A percentile compares a stretch with the other conserved stretches of the same genome.
Conservation (phyloP, 2,329 filamentous ascomycete genomes). For the Paraphaeosphaeria minitans region DNA sequence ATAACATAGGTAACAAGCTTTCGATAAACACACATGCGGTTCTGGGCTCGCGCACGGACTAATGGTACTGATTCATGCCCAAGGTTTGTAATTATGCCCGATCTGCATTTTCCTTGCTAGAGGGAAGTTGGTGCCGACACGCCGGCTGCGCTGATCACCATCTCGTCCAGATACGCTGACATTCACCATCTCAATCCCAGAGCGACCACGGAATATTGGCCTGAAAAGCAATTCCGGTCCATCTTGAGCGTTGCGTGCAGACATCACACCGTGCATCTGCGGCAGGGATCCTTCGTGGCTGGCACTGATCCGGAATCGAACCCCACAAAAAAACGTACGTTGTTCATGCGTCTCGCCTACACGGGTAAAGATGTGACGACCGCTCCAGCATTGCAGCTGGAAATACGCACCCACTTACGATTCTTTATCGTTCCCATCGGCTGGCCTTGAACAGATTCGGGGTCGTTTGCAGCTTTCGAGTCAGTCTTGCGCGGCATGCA, state of each 20-base stretch:
- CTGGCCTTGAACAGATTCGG: not conserved
- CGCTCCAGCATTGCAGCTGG: constrained; percentile 17
- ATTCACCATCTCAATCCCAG: constrained; percentile 13
- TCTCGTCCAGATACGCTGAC: not conserved
- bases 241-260: constrained; percentile 21
- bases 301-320: constrained; percentile 10
- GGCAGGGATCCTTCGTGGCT: constrained; percentile 14
- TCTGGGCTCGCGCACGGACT: constrained; percentile 17
- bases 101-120: constrained; percentile 18
- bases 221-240: constrained; percentile 16
- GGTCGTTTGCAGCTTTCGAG: not conserved
- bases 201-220: constrained; percentile 11
- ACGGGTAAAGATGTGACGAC: constrained; percentile 24
- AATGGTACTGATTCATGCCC: constrained; percentile 25
- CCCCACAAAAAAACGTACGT: constrained; percentile 9
- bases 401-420: constrained; percentile 24
- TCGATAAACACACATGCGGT: constrained; percentile 25
- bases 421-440: constrained; percentile 3
- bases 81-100: constrained; percentile 16
- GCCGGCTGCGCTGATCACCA: not conserved
- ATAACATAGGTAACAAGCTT: constrained; percentile 27
- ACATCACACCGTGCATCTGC: constrained; percentile 27
- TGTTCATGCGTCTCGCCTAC: constrained; percentile 4
- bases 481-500: not conserved
- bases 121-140: not conserved